phyloP scores from a whole-genome alignment of 805 yeast species.

The Candida chilensis region DNA sequence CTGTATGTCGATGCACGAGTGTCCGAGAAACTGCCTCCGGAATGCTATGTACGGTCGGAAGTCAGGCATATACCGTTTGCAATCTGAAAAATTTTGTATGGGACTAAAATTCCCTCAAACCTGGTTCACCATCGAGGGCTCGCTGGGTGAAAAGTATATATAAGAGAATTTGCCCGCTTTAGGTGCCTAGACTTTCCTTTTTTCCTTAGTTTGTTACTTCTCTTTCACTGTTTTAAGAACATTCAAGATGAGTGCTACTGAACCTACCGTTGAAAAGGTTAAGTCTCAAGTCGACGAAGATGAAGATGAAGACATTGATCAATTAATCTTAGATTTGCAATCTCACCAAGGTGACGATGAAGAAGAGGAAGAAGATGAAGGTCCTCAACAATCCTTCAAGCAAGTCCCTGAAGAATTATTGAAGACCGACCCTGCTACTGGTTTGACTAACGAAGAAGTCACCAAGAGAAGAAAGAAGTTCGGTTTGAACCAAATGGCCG shows the following conservation, averaged over 20 bases:
- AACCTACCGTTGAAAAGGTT: conserved; percentile 49
- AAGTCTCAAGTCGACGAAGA: conserved; percentile 41
- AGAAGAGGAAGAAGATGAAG: conserved; percentile 41
- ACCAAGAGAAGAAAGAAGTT: conserved; percentile 78
- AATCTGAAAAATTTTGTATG: too few species aligned
- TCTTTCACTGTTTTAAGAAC: conserved; percentile 14
- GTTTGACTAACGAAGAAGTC: conserved; percentile 76
- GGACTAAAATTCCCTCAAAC: too few species aligned
- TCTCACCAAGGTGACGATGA: conserved; percentile 42
- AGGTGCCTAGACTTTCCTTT: neutral
- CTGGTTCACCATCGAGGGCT: too few species aligned
- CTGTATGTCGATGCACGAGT: too few species aligned
- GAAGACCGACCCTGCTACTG: conserved; percentile 71
- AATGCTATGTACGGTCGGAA: too few species aligned
- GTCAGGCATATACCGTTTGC: too few species aligned
- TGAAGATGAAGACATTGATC: conserved; percentile 49
- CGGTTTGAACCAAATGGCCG: conserved; percentile 87
- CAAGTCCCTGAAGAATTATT: conserved; percentile 82
- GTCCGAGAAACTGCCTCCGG: too few species aligned
- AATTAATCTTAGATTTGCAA: conserved; percentile 72
- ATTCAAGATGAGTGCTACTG: conserved; percentile 14
- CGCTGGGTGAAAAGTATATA: conserved; percentile 18
- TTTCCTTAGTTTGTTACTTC: neutral
- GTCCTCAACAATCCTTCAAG: conserved; percentile 20
- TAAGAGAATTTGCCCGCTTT: conserved; percentile 7